A percentile compares a stretch with the other conserved stretches of the same genome.
These are phyloP conservation scores for Fusarium pininemorale DNA, from an alignment of 2,329 filamentous ascomycete species.

Conservation along the genomic window DNA sequence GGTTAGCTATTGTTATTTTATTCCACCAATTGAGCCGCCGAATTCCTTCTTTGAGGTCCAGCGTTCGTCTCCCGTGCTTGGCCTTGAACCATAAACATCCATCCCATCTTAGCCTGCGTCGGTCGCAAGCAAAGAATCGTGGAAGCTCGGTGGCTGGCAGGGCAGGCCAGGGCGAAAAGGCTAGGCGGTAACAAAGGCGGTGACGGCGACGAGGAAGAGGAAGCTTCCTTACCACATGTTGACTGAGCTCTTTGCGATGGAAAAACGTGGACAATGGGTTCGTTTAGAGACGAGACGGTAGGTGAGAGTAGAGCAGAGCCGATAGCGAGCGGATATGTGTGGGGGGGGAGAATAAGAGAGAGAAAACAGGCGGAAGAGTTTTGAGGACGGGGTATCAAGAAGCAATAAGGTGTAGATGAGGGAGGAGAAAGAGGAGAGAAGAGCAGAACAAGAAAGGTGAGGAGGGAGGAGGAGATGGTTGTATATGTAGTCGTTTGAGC, in stretches of 20 bases:
- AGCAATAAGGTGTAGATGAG: conserved; percentile 40
- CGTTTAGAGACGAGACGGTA: conserved; percentile 20
- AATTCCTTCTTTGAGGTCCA: conserved; percentile 10
- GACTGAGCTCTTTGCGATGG: conserved; percentile 34
- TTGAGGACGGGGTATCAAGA: conserved; percentile 42
- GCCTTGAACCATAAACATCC: conserved; percentile 13
- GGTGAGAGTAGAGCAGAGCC: conserved; percentile 27
- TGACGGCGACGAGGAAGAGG: conserved; percentile 29
- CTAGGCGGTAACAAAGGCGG: conserved; percentile 26
- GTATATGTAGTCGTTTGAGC: conserved; percentile 41
- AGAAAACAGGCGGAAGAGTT: conserved; percentile 26
- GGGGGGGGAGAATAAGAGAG: not conserved
- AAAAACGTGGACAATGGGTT: conserved; percentile 27
- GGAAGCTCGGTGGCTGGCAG: conserved; percentile 16
- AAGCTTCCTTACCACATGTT: conserved; percentile 43
- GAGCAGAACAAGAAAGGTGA: conserved; percentile 31
- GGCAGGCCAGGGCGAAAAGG: not conserved
- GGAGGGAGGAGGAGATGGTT: conserved; percentile 32
- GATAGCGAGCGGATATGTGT: conserved; percentile 34
- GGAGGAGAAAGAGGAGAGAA: conserved; percentile 37
- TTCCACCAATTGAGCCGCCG: conserved; percentile 30
- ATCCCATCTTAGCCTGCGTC: conserved; percentile 16
- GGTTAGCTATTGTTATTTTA: conserved; percentile 38
- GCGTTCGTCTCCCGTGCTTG: not conserved
- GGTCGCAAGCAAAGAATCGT: conserved; percentile 31